Evolutionary conservation across 2,329 filamentous ascomycete species (phyloP).

Genomic region (Epichloe gansuensis): DNA sequence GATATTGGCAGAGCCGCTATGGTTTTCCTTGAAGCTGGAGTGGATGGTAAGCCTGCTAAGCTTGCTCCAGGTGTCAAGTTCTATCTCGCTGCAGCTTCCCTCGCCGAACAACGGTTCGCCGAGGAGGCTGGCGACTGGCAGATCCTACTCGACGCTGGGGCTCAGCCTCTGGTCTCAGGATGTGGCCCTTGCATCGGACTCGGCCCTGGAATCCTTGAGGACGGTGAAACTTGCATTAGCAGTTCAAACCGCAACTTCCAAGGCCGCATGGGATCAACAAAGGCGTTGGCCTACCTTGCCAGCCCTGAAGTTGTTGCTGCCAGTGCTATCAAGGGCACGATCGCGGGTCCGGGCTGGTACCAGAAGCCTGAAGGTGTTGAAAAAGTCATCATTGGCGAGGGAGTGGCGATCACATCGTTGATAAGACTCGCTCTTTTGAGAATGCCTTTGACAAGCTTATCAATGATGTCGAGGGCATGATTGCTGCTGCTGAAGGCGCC

Average conservation of each 20-base stretch:
- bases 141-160: conserved; percentile 48
- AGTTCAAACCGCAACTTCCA: conserved; percentile 86
- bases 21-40: conserved; percentile 66
- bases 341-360: conserved; percentile 69
- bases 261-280: conserved; percentile 28
- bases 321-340: conserved; percentile 62
- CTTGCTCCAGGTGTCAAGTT: conserved; percentile 67
- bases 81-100: conserved; percentile 81
- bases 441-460: conserved; percentile 63
- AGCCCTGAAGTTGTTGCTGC: conserved; percentile 89
- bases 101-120: conserved; percentile 61
- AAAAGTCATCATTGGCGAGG: conserved; percentile 59
- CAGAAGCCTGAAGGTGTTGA: conserved; percentile 54
- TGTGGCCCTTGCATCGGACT: conserved; percentile 85
- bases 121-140: conserved; percentile 83
- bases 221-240: conserved; percentile 75
- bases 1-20: conserved; percentile 41
- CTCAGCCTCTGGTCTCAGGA: conserved; percentile 45
- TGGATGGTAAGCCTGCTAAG: conserved; percentile 47
- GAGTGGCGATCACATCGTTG: conserved; percentile 45
- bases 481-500: conserved; percentile 39
- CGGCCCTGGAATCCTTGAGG: conserved; percentile 63
- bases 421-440: conserved; percentile 39
- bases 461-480: conserved; percentile 51
- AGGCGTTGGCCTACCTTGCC: conserved; percentile 56